Conservation (phyloP, 2,329 filamentous ascomycete species). For the Colletotrichum limetticola region DNA sequence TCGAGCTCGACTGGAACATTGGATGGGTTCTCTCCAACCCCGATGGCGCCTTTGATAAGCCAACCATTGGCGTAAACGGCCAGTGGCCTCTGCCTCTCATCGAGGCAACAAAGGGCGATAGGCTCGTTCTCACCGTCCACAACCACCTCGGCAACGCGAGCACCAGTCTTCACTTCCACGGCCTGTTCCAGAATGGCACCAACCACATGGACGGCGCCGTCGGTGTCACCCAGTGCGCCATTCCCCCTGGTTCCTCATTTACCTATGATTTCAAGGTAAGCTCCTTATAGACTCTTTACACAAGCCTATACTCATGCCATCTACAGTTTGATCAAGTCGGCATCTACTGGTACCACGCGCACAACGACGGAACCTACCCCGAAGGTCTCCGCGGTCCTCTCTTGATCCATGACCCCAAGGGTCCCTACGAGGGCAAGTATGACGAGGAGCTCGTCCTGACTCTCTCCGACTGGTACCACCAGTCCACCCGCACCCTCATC, state of each 20-base stretch:
- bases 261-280: conserved; percentile 67
- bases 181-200: conserved; percentile 68
- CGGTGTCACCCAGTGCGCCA: conserved; percentile 66
- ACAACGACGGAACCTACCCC: conserved; percentile 60
- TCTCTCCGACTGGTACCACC: conserved; percentile 70
- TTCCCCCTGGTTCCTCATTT: conserved; percentile 62
- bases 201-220: conserved; percentile 70
- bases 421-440: conserved; percentile 57
- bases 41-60: conserved; percentile 65
- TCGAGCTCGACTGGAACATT: conserved; percentile 68
- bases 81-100: conserved; percentile 73
- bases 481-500: conserved; percentile 61
- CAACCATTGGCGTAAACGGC: conserved; percentile 73
- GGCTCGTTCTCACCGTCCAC: conserved; percentile 57
- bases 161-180: conserved; percentile 69
- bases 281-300: background rate
- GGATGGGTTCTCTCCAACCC: conserved; percentile 71
- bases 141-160: conserved; percentile 63
- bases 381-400: conserved; percentile 68
- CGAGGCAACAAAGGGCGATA: conserved; percentile 64
- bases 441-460: conserved; percentile 68
- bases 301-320: background rate
- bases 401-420: conserved; percentile 63
- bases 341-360: conserved; percentile 70
- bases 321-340: conserved; percentile 34